Evolutionary conservation across 352 stramenopile genomes (phyloP), one percentile per base, ranked within the genome.

Genomic region (Phytophthora fragariaefolia): DNA sequence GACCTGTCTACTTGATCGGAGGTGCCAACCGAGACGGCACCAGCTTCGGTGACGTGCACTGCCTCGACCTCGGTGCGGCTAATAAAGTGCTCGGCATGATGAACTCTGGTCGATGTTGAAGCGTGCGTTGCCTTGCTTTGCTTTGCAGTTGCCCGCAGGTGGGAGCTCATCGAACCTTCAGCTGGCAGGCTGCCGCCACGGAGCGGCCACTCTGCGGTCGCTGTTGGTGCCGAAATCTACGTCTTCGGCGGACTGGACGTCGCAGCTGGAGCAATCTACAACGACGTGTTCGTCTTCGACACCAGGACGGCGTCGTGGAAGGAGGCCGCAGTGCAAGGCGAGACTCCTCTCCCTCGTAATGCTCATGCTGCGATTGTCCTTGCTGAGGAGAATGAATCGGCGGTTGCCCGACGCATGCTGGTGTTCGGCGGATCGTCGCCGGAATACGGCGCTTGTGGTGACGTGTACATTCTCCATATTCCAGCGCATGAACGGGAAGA

Each of bases 181-280:
- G 48, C 45, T 22, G 64, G 38, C 13, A 59, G 24, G 3, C 65
- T 93, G 4, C 36, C 69, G n/a, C 49, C 85, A 36, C 79, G 81
- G n/a, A 92, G 83, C 24, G 83, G 83, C 8, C 83, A 93, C 58
- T 87, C 83, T 5, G 71, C 83, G 1, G 65, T 91, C 15, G 72
- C 78, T 4, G 46, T 90, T 42, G 85, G 70, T 0, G 18, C 43
- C 3, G 38, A 62, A 13, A 82, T 91, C 52, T 67, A 74, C 46
- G 73, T 92, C n/a, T 90, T 92, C 43, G 82, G 85, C 1, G 85
- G 85, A 2, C 67, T 90, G n/a, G 77, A 92, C 57, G 52, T 75
- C 1, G 63, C 58, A 3, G 57, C 62, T 0, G 67, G 74, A 24
- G 63, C 71, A 20, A 67, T 90, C n/a, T 92, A 81, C 73, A 86